Conservation (phyloP, 1,284 basidiomycete species). For the Heterobasidion parviporum region DNA sequence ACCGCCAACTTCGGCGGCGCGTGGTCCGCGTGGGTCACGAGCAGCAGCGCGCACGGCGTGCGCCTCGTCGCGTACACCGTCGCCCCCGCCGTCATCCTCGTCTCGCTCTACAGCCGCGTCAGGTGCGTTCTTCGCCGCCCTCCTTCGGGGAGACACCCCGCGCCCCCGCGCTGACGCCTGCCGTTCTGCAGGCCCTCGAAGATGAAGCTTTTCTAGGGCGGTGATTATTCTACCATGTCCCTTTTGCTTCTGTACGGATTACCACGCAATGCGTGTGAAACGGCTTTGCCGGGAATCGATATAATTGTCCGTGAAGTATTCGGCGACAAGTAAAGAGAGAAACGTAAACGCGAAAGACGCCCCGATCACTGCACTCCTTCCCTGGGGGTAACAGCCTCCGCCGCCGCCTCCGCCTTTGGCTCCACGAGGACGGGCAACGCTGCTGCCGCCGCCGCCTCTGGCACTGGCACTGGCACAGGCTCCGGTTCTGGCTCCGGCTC, state of each 20-base stretch:
- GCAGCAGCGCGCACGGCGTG: slow-evolving; percentile 28
- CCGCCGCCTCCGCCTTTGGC: not conserved
- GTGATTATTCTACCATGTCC: not conserved
- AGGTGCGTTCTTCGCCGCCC: not conserved
- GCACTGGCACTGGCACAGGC: slow-evolving; percentile 10
- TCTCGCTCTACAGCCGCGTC: slow-evolving; percentile 7
- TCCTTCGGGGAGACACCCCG: not conserved
- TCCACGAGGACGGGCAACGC: not conserved
- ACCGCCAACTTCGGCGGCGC: slow-evolving; percentile 57
- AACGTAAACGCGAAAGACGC: no score
- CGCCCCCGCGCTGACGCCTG: not conserved
- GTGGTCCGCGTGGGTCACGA: slow-evolving; percentile 49
- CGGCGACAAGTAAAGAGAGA: no score
- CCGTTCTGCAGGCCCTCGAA: not conserved
- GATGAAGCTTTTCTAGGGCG: slow-evolving; percentile 1
- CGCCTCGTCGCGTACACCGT: slow-evolving; percentile 45
- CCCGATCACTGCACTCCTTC: no score
- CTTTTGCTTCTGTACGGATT: not conserved
- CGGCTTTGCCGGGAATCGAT: not conserved
- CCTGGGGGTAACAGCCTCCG: not conserved
- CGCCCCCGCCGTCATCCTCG: slow-evolving; percentile 29
- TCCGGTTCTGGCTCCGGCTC: slow-evolving; percentile 15
- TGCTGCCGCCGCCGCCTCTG: slow-evolving; percentile 2
- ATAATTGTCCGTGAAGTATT: not conserved
- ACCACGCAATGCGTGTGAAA: no score